phyloP scores from a whole-genome alignment of 805 yeast genomes.

The Monosporozyma aerobia region DNA sequence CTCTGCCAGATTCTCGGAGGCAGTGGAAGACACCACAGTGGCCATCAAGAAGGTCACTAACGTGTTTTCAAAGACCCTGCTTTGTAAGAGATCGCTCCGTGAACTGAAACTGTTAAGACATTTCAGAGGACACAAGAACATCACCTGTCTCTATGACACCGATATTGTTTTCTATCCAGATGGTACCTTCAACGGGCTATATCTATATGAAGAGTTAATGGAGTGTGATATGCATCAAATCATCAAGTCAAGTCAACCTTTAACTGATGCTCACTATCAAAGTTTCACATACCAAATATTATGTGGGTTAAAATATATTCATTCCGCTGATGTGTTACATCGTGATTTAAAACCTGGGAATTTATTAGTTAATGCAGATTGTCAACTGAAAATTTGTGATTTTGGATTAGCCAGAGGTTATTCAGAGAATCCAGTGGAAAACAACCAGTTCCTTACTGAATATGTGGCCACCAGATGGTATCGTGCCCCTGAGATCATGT shows the following conservation, averaged over 20 bases:
- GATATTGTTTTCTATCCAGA: conserved; percentile 68
- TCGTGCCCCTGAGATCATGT: conserved; percentile 96
- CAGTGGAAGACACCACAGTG: conserved; percentile 59
- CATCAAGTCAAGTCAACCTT: conserved; percentile 83
- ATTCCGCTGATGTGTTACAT: conserved; percentile 86
- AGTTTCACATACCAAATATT: conserved; percentile 84
- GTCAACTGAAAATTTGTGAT: conserved; percentile 93
- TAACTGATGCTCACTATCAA: conserved; percentile 93
- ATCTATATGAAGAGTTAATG: conserved; percentile 93
- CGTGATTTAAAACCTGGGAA: conserved; percentile 94
- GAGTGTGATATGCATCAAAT: conserved; percentile 98
- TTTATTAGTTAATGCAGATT: conserved; percentile 85
- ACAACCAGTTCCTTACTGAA: conserved; percentile 91
- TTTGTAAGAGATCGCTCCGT: conserved; percentile 85
- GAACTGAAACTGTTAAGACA: conserved; percentile 86
- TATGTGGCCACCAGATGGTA: conserved; percentile 99
- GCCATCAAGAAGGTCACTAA: conserved; percentile 96
- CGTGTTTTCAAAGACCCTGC: conserved; percentile 80
- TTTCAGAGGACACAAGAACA: conserved; percentile 92
- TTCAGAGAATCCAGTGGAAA: conserved; percentile 69
- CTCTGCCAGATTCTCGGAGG: conserved; percentile 73
- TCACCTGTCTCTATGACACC: conserved; percentile 88
- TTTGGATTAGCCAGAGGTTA: conserved; percentile 94
- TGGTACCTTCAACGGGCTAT: conserved; percentile 78
- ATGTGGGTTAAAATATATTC: conserved; percentile 85